Base-by-base conservation (phyloP, 495 filamentous ascomycete genomes). In the Ramalina peruviana region DNA sequence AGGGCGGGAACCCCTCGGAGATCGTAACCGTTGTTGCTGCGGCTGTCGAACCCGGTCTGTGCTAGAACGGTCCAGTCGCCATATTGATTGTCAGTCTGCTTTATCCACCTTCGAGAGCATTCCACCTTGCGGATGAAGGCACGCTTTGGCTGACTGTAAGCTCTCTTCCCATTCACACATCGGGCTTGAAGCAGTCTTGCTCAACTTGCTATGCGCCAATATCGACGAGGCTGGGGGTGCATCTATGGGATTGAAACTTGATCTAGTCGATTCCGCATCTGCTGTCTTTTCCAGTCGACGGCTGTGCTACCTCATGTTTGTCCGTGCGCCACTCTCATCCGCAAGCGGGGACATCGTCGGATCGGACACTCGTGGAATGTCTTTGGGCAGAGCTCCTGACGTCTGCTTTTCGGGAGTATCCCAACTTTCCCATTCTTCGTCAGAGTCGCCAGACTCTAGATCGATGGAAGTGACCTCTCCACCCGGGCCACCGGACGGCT, bases 111-210 rank as follows among this genome's bases (percentile, higher is more conserved):
- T 33, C 5, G 30, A 33, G 30, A 33, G 30, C 30, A 33, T 33
- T 2, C 12, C 30, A 11, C 30, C 12, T 33, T 4, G 30, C 12
- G 9, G 30, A 33, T 10, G 30, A 6, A 3, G 30, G 30, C 30
- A 13, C 21, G 42, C 15, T n/a, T 38, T 26, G 33, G 45, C 21
- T 16, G 17, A 36, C 4, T 23, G 40, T 76, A 55, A 47, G 30
- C 43, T 58, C 36, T 48, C 73, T 61, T 92, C 86, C 85, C 83
- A 88, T 56, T 89, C 84, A 45, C 73, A 80, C 78, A 89, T 87
- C 49, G 86, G 67, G 46, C 79, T 78, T 20, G 75, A 76, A 3
- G 83, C 82, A n/a, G 81, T 81, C 10, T 70, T 73, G 54, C 76
- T 80, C 51, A 88, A 69, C 52, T 82, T 83, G 43, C 72, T 74